Percentiles rank a stretch among this genome's conserved stretches.
Evolutionary conservation across 371 early-diverging fungal species (phyloP).

Genomic region (Entomophthora muscae): DNA sequence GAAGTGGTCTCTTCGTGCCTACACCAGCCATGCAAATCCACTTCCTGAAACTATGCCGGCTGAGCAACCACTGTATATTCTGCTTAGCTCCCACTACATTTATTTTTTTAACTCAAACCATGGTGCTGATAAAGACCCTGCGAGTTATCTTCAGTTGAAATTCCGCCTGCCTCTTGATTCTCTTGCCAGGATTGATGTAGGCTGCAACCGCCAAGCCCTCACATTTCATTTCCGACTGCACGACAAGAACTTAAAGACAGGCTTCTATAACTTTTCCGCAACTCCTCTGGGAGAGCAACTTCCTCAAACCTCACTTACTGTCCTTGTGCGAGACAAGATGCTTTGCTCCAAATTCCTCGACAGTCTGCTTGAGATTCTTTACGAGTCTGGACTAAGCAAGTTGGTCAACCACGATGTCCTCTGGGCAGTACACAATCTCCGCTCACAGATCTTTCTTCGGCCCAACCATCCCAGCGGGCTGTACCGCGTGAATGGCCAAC

Average conservation of each 20-base stretch:
- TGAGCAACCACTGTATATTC: neutral
- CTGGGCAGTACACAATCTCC: neutral
- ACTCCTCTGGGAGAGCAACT: neutral
- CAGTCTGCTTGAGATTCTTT: neutral
- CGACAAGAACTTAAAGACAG: neutral
- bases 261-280: neutral
- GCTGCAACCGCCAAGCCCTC: slow-evolving; percentile 1
- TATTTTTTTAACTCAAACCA: neutral
- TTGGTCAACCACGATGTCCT: slow-evolving; percentile 4
- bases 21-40: neutral
- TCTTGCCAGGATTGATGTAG: slow-evolving; percentile 1
- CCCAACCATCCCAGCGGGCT: neutral
- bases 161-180: neutral
- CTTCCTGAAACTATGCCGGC: neutral
- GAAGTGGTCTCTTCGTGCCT: neutral
- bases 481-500: neutral
- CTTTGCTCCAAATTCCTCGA: neutral
- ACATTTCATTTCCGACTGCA: neutral
- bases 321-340: neutral
- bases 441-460: neutral
- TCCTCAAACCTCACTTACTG: neutral
- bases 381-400: neutral
- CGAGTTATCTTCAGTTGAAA: neutral
- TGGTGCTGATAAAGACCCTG: neutral
- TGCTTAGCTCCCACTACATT: neutral